Percentiles rank a stretch among this genome's conserved stretches.
These are phyloP conservation scores for Tinospora cordifolia DNA, from an alignment of 164 flowering plant species.

Conservation along the genomic window DNA sequence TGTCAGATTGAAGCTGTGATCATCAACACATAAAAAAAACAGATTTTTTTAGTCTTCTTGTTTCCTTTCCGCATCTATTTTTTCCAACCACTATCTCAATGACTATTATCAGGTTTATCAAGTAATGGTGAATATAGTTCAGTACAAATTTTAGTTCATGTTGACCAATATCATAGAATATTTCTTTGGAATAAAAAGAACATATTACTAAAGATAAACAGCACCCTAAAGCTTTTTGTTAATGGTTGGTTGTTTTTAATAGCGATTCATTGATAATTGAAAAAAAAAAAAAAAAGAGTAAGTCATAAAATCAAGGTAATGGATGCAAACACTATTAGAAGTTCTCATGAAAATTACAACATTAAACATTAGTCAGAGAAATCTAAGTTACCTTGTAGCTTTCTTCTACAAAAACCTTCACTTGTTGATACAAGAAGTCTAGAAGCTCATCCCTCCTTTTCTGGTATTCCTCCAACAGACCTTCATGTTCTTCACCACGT, in stretches of 20 bases:
- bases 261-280: not conserved
- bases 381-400: slow-evolving; percentile 49
- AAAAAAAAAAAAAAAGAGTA: not conserved
- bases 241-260: not conserved
- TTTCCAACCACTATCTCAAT: too few species aligned
- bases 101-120: slow-evolving; percentile 1
- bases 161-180: not conserved
- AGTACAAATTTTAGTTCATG: not conserved
- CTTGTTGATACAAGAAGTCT: slow-evolving; percentile 56
- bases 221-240: too few species aligned
- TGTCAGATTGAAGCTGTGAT: too few species aligned
- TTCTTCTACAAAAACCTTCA: slow-evolving; percentile 42
- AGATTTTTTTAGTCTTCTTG: too few species aligned
- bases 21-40: too few species aligned
- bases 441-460: slow-evolving; percentile 67
- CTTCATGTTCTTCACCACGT: slow-evolving; percentile 65
- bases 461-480: slow-evolving; percentile 57
- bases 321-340: not conserved
- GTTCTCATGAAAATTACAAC: not conserved
- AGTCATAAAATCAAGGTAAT: not conserved
- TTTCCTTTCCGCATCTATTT: too few species aligned
- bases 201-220: too few species aligned
- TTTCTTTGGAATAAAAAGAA: too few species aligned
- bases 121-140: not conserved
- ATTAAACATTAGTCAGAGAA: not conserved